These are phyloP conservation scores for Fraxinus pennsylvanica DNA, from an alignment of 257 asterid genomes.

Conservation along the genomic window DNA sequence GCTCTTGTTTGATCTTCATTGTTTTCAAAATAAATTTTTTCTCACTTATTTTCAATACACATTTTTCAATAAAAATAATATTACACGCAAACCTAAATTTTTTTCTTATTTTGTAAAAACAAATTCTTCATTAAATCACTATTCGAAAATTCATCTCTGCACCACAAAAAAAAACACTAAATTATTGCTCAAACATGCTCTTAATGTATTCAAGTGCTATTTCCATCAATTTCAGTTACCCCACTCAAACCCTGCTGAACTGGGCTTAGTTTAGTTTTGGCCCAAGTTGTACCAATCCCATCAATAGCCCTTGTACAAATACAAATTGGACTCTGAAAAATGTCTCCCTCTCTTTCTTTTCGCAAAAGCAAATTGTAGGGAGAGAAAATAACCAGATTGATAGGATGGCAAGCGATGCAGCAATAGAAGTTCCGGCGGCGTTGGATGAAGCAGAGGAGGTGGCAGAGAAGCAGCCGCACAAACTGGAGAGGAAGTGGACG, in stretches of 20 bases:
- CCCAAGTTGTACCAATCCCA: background rate
- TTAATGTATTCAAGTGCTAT: background rate
- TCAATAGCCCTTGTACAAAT: background rate
- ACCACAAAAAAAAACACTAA: too few species aligned
- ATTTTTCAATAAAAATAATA: too few species aligned
- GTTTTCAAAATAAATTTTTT: too few species aligned
- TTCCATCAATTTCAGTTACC: background rate
- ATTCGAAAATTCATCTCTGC: too few species aligned
- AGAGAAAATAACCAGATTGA: background rate
- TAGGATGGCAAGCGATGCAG: constrained; percentile 65
- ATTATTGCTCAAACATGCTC: too few species aligned
- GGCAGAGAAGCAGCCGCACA: constrained; percentile 57
- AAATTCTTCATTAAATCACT: too few species aligned
- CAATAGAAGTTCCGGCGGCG: constrained; percentile 39
- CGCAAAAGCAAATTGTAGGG: background rate
- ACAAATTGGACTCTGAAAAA: background rate
- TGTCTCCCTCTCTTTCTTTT: background rate
- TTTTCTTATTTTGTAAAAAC: too few species aligned
- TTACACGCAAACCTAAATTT: too few species aligned
- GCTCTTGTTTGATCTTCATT: too few species aligned
- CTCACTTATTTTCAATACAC: too few species aligned
- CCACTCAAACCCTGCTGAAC: too few species aligned
- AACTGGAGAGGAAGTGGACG: constrained; percentile 81
- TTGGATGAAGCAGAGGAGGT: constrained; percentile 20
- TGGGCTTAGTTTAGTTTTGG: background rate